Evolutionary conservation across 257 asterid genomes (phyloP).

Genomic region (Nicotiana otophora): DNA sequence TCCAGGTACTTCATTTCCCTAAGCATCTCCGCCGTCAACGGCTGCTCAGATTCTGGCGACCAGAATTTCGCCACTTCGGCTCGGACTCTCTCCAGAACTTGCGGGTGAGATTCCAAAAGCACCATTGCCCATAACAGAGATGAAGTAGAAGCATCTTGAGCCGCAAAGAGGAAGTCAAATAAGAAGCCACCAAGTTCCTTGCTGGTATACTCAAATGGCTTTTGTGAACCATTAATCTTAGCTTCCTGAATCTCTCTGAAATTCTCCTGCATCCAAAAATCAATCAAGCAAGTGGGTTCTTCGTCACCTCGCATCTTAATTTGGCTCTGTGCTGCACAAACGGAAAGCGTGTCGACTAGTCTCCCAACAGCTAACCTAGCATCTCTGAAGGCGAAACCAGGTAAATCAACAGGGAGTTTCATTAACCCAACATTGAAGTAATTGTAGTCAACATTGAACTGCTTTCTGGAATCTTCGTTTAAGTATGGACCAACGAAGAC

Average conservation of each 20-base stretch:
- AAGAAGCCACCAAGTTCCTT: slow-evolving; percentile 63
- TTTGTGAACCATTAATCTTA: slow-evolving; percentile 1
- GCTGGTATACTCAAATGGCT: slow-evolving; percentile 21
- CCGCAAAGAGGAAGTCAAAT: slow-evolving; percentile 82
- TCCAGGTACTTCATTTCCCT: slow-evolving; percentile 80
- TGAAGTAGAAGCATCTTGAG: slow-evolving; percentile 90
- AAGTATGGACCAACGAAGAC: slow-evolving; percentile 82
- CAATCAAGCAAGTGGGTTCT: slow-evolving; percentile 74
- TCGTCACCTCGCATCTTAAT: slow-evolving; percentile 43
- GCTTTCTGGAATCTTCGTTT: slow-evolving; percentile 34
- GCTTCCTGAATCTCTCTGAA: slow-evolving; percentile 29
- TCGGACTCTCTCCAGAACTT: slow-evolving; percentile 46
- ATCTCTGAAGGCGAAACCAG: slow-evolving; percentile 83
- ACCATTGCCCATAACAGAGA: slow-evolving; percentile 80
- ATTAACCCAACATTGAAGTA: slow-evolving; percentile 76
- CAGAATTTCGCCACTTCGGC: slow-evolving; percentile 48
- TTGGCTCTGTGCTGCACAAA: slow-evolving; percentile 61
- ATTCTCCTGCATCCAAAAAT: slow-evolving; percentile 76
- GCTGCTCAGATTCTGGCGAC: slow-evolving; percentile 44
- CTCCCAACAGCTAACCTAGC: slow-evolving; percentile 67
- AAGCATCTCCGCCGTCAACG: slow-evolving; percentile 48
- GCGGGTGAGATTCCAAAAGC: slow-evolving; percentile 54
- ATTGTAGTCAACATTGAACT: slow-evolving; percentile 64
- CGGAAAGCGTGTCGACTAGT: slow-evolving; percentile 48
- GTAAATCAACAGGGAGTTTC: slow-evolving; percentile 75